phyloP scores from a whole-genome alignment of 148 eudicot species.

The Rheum nobile region DNA sequence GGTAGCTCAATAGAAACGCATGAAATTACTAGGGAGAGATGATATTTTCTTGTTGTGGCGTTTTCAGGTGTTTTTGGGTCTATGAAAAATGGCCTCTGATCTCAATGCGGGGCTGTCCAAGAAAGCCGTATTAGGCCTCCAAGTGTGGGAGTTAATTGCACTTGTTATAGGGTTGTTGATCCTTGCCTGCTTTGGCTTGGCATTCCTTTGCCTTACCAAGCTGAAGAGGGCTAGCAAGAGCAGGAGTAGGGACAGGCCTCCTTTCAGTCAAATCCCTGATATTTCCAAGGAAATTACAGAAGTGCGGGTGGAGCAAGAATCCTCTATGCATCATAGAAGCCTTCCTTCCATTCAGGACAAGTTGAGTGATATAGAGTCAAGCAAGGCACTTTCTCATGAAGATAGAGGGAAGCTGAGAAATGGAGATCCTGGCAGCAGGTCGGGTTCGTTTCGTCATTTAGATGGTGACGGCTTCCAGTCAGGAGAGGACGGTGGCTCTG shows the following conservation, averaged over 20 bases:
- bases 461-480: constrained; percentile 42
- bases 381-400: constrained; percentile 29
- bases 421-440: constrained; percentile 39
- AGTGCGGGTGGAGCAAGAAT: constrained; percentile 37
- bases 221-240: constrained; percentile 40
- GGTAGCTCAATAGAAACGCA: not conserved
- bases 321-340: constrained; percentile 29
- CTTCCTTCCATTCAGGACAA: constrained; percentile 41
- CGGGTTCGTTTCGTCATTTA: constrained; percentile 39
- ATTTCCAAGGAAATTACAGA: constrained; percentile 59
- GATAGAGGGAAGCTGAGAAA: constrained; percentile 37
- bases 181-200: constrained; percentile 30
- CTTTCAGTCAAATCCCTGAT: constrained; percentile 41
- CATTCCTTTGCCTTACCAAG: constrained; percentile 38
- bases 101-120: constrained; percentile 34
- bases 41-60: not conserved
- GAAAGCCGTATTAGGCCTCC: constrained; percentile 32
- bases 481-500: constrained; percentile 50
- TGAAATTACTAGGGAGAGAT: not conserved
- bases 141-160: constrained; percentile 53
- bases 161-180: constrained; percentile 36
- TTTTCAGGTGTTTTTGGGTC: constrained; percentile 19
- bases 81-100: constrained; percentile 29
- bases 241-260: constrained; percentile 22
- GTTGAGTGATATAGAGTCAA: constrained; percentile 43